Evolutionary conservation across 2,329 filamentous ascomycete genomes (phyloP).

Genomic region (Aschersonia sp.): DNA sequence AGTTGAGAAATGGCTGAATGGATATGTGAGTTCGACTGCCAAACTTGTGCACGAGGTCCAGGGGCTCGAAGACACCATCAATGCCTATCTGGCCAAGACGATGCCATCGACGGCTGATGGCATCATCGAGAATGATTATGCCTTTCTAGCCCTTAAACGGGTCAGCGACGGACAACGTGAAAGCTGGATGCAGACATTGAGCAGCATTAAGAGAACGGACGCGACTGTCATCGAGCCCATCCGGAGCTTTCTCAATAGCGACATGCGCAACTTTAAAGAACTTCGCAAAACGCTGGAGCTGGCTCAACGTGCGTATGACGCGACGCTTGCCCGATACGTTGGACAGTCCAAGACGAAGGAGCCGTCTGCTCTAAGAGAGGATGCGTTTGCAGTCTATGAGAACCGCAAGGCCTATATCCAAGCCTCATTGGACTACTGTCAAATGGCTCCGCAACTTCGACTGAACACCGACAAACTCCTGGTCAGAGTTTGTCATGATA

Average conservation of each 20-base stretch:
- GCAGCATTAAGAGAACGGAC: slow-evolving; percentile 65
- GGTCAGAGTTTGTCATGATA: slow-evolving; percentile 69
- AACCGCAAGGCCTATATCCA: slow-evolving; percentile 81
- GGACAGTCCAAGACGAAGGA: slow-evolving; percentile 87
- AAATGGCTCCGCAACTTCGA: slow-evolving; percentile 73
- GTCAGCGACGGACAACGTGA: slow-evolving; percentile 77
- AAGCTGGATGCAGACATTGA: slow-evolving; percentile 68
- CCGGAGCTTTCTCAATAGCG: slow-evolving; percentile 58
- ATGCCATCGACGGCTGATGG: slow-evolving; percentile 70
- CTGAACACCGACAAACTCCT: slow-evolving; percentile 74
- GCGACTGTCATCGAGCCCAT: slow-evolving; percentile 68
- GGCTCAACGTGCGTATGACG: slow-evolving; percentile 74
- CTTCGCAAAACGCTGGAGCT: slow-evolving; percentile 60
- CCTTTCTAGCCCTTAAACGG: slow-evolving; percentile 68
- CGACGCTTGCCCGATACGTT: slow-evolving; percentile 66
- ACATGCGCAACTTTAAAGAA: slow-evolving; percentile 79
- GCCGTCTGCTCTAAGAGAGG: slow-evolving; percentile 76
- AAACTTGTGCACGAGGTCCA: slow-evolving; percentile 48
- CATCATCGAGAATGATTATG: slow-evolving; percentile 89
- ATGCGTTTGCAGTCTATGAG: slow-evolving; percentile 92
- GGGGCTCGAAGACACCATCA: slow-evolving; percentile 66
- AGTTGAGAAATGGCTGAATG: slow-evolving; percentile 81
- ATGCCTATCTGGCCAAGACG: slow-evolving; percentile 59
- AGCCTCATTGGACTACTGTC: slow-evolving; percentile 85
- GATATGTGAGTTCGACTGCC: slow-evolving; percentile 36